These are phyloP conservation scores for Coelastrella sp. DNA, from an alignment of 139 green algal genomes.

Conservation along the genomic window DNA sequence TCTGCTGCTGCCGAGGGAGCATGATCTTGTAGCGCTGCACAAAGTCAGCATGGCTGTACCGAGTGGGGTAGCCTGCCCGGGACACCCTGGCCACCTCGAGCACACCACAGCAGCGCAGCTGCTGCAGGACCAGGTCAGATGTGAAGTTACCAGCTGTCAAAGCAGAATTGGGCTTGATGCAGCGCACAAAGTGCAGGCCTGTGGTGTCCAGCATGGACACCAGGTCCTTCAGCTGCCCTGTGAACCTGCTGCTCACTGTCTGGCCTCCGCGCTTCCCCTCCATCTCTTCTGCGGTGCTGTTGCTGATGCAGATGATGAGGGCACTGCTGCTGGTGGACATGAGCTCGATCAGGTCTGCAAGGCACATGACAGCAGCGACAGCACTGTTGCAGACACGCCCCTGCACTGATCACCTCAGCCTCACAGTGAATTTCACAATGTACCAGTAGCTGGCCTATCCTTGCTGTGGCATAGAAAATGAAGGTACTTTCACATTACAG, in stretches of 20 bases:
- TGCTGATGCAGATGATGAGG: constrained; percentile 53
- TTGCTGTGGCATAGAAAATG: no score
- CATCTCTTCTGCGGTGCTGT: constrained; percentile 16
- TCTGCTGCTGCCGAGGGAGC: constrained; percentile 58
- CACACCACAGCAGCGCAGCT: constrained; percentile 97
- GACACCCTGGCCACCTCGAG: constrained; percentile 94
- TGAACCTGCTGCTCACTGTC: constrained; percentile 78
- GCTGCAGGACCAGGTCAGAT: constrained; percentile 82
- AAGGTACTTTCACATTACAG: no score
- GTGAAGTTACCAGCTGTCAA: constrained; percentile 80
- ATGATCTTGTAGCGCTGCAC: constrained; percentile 86
- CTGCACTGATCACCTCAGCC: no score
- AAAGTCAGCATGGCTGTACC: constrained; percentile 87
- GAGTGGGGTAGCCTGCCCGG: constrained; percentile 92
- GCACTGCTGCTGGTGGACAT: constrained; percentile 55
- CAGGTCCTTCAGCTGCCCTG: constrained; percentile 82
- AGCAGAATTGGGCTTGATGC: constrained; percentile 95
- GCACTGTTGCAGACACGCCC: no score
- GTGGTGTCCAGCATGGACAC: constrained; percentile 80
- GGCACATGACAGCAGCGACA: not conserved
- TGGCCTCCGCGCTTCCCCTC: constrained; percentile 41
- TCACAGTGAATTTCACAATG: no score
- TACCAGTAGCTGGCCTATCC: no score
- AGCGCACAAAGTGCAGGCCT: constrained; percentile 96
- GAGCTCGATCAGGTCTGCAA: constrained; percentile 85